These are phyloP conservation scores for Pyricularia sp. DNA, from an alignment of 2,329 filamentous ascomycete species.

Conservation along the genomic window DNA sequence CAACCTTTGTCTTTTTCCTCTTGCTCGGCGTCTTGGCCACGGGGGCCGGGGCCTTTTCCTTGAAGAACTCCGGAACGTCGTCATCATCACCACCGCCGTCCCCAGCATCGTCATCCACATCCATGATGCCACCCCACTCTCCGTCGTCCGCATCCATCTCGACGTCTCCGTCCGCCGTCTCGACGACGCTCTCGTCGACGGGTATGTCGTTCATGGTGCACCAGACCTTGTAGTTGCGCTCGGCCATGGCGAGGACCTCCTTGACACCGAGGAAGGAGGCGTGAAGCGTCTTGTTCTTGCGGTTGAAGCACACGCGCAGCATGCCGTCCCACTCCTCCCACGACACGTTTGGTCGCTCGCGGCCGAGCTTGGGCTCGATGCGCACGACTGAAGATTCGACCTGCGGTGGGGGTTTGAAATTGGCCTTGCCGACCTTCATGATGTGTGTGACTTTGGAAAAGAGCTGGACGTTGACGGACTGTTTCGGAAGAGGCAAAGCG, in stretches of 20 bases:
- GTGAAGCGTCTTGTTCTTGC: slow-evolving; percentile 84
- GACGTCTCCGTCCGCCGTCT: slow-evolving; percentile 26
- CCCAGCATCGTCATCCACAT: slow-evolving; percentile 26
- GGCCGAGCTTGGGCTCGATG: slow-evolving; percentile 76
- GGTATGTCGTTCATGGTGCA: slow-evolving; percentile 75
- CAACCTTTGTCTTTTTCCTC: slow-evolving; percentile 68
- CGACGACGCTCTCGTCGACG: slow-evolving; percentile 53
- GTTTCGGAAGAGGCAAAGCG: not conserved
- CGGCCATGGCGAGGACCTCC: slow-evolving; percentile 69
- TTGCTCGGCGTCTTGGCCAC: slow-evolving; percentile 47
- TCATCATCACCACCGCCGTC: slow-evolving; percentile 43
- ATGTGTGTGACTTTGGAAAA: slow-evolving; percentile 55
- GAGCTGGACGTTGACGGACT: slow-evolving; percentile 83
- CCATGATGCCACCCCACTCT: slow-evolving; percentile 17
- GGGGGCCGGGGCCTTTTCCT: slow-evolving; percentile 33
- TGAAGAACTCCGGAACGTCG: slow-evolving; percentile 75
- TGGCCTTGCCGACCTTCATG: slow-evolving; percentile 86
- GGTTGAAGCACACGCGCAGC: slow-evolving; percentile 62
- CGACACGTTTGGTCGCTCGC: slow-evolving; percentile 64
- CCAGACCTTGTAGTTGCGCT: slow-evolving; percentile 80
- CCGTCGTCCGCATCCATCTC: slow-evolving; percentile 25
- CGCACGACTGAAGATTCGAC: slow-evolving; percentile 87
- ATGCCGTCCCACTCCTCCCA: slow-evolving; percentile 94
- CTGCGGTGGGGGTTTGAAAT: slow-evolving; percentile 88
- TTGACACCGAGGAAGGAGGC: slow-evolving; percentile 70